A percentile compares a stretch with the other conserved stretches of the same genome.
phyloP scores from a whole-genome alignment of 2,329 filamentous ascomycete genomes.

The Cryphonectria carpinicola region DNA sequence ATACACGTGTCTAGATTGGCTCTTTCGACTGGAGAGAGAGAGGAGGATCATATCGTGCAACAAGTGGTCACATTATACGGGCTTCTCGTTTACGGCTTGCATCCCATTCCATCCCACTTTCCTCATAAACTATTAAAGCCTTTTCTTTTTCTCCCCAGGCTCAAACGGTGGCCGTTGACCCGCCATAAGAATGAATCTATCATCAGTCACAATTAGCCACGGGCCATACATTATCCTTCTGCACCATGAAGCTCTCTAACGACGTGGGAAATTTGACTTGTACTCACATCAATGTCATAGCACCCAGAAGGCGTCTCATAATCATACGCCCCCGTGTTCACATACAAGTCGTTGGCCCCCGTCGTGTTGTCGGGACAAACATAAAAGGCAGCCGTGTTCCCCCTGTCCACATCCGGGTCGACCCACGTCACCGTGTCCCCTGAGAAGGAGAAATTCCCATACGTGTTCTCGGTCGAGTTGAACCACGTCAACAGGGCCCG shows the following conservation, averaged over 20 bases:
- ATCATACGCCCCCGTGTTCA: constrained; percentile 59
- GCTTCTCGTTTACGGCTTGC: not conserved
- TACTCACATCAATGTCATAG: constrained; percentile 31
- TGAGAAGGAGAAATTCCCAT: constrained; percentile 56
- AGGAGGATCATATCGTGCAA: not conserved
- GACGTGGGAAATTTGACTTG: not conserved
- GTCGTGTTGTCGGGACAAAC: constrained; percentile 44
- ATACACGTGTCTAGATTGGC: not conserved
- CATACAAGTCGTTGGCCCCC: constrained; percentile 49
- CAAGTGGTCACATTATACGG: not conserved
- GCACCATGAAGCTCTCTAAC: constrained; percentile 9
- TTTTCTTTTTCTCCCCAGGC: not conserved
- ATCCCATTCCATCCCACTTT: not conserved
- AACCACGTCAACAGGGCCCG: constrained; percentile 54
- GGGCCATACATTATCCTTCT: constrained; percentile 18
- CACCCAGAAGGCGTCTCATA: constrained; percentile 59
- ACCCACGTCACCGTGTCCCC: constrained; percentile 59
- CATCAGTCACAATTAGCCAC: not conserved
- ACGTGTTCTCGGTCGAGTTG: constrained; percentile 50
- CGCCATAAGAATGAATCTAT: constrained; percentile 30
- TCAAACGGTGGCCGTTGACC: constrained; percentile 24
- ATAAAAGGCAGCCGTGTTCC: constrained; percentile 58
- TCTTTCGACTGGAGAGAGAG: not conserved
- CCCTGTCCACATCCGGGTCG: constrained; percentile 47
- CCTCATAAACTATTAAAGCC: no score